These are phyloP conservation scores for Didymella sp. DNA, from an alignment of 2,329 filamentous ascomycete genomes.

Conservation along the genomic window DNA sequence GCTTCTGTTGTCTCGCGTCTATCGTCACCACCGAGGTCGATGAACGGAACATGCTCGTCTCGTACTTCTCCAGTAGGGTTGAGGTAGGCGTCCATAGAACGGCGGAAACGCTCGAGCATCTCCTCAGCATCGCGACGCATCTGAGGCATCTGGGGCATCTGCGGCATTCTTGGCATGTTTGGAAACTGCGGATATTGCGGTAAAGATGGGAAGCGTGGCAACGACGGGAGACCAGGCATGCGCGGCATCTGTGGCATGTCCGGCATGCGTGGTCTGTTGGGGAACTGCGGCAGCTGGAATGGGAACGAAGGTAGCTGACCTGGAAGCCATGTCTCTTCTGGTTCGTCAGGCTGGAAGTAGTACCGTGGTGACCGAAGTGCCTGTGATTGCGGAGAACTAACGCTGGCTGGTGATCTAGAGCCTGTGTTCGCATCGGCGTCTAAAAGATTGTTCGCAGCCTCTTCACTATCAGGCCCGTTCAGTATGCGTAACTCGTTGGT, in stretches of 20 bases:
- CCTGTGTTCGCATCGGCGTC: conserved; percentile 38
- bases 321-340: conserved; percentile 48
- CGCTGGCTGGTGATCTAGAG: conserved; percentile 39
- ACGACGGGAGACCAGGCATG: conserved; percentile 40
- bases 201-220: conserved; percentile 41
- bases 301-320: conserved; percentile 47
- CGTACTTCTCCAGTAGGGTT: conserved; percentile 49
- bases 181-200: conserved; percentile 44
- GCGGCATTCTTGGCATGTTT: conserved; percentile 33
- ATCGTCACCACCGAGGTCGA: conserved; percentile 48
- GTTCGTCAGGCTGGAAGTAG: conserved; percentile 48
- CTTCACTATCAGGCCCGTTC: conserved; percentile 48
- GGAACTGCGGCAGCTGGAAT: conserved; percentile 48
- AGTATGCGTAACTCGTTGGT: conserved; percentile 58
- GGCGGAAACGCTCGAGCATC: conserved; percentile 46
- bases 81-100: conserved; percentile 54
- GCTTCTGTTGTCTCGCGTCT: conserved; percentile 42
- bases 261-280: conserved; percentile 40
- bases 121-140: conserved; percentile 45
- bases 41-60: conserved; percentile 44
- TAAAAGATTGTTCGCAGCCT: conserved; percentile 43
- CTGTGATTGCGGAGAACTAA: conserved; percentile 42
- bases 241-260: conserved; percentile 39
- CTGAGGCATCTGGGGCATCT: conserved; percentile 32
- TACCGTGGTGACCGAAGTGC: conserved; percentile 45